Percentiles rank a stretch among this genome's conserved stretches.
Conservation (phyloP, 129 eudicot genomes). For the Rutidosis leptorrhynchoides region DNA sequence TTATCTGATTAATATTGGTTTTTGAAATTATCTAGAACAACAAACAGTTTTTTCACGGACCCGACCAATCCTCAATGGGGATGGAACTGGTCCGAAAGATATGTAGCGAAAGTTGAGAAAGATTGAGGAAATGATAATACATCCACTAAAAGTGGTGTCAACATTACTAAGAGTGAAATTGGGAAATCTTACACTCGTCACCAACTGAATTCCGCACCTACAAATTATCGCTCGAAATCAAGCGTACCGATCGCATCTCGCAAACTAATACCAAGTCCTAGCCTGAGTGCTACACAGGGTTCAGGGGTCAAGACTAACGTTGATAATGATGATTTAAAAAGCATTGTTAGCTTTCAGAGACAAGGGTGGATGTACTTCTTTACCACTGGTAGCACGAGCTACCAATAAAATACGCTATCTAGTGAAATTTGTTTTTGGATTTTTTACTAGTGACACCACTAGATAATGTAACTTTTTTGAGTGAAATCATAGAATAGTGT, state of each 20-base stretch:
- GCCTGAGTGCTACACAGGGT: constrained; percentile 50
- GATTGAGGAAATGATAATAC: constrained; percentile 38
- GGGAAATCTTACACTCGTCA: constrained; percentile 78
- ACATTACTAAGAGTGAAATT: constrained; percentile 48
- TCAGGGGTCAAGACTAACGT: constrained; percentile 29
- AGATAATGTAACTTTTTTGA: no score
- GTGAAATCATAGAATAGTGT: no score
- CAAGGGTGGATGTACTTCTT: no score
- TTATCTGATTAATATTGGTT: no score
- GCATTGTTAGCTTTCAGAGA: constrained; percentile 57
- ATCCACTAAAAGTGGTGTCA: constrained; percentile 41
- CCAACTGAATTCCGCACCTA: constrained; percentile 59
- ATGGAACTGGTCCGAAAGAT: constrained; percentile 95
- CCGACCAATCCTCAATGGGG: constrained; percentile 96
- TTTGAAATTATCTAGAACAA: constrained; percentile 48
- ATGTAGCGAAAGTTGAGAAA: constrained; percentile 43
- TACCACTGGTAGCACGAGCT: no score
- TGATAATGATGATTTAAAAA: constrained; percentile 52
- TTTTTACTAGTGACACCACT: no score
- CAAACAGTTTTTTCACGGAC: constrained; percentile 74
- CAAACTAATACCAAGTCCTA: constrained; percentile 49
- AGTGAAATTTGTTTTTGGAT: no score
- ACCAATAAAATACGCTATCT: no score
- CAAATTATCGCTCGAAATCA: constrained; percentile 42
- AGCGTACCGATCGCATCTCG: constrained; percentile 27